A percentile compares a stretch with the other conserved stretches of the same genome.
These are phyloP conservation scores for Pseudogymnoascus destructans DNA, from an alignment of 2,329 filamentous ascomycete genomes.

Conservation along the genomic window DNA sequence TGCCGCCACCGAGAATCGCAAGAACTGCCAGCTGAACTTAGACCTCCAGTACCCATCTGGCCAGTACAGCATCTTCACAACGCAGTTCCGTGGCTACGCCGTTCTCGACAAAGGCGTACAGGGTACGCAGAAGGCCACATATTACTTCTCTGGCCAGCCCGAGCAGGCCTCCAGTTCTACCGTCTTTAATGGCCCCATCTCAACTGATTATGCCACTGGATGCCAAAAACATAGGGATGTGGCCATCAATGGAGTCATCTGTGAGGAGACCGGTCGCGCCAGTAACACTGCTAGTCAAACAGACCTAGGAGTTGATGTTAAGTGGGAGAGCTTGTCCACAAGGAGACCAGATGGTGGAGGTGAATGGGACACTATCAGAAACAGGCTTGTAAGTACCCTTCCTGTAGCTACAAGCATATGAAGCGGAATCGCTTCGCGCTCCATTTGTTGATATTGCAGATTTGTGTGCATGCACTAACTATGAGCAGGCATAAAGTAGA, in stretches of 20 bases:
- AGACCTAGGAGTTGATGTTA: constrained; percentile 41
- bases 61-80: constrained; percentile 38
- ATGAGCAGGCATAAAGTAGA: background rate
- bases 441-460: background rate
- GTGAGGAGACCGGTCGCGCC: constrained; percentile 31
- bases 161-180: constrained; percentile 28
- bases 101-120: constrained; percentile 33
- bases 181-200: constrained; percentile 31
- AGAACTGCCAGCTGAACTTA: constrained; percentile 42
- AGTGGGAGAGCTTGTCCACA: constrained; percentile 36
- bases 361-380: constrained; percentile 33
- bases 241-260: constrained; percentile 36
- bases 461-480: background rate
- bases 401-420: background rate
- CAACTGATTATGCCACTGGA: constrained; percentile 33
- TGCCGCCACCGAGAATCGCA: constrained; percentile 32
- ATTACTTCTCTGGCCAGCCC: constrained; percentile 37
- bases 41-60: constrained; percentile 37
- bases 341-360: constrained; percentile 38
- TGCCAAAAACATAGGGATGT: constrained; percentile 31
- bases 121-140: constrained; percentile 37
- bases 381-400: constrained; percentile 9
- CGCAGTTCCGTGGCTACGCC: constrained; percentile 40
- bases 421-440: background rate
- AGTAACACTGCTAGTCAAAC: constrained; percentile 26